A percentile compares a stretch with the other conserved stretches of the same genome.
Conservation (phyloP, 139 green algal species). For the Chlorella sp. region DNA sequence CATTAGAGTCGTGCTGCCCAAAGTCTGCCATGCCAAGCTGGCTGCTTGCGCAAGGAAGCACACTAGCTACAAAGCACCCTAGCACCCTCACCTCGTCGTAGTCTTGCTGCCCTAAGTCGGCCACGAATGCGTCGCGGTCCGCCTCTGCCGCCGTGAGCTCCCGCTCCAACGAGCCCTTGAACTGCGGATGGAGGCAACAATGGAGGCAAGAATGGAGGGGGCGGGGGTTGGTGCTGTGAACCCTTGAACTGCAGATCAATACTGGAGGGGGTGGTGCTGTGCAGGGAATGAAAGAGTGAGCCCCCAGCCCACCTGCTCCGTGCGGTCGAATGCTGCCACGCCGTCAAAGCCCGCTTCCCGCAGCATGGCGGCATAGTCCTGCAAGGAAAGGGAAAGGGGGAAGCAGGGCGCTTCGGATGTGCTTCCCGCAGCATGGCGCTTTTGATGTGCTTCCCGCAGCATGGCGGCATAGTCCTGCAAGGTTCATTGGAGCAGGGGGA, state of each 20-base stretch:
- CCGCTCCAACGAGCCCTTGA: conserved; percentile 48
- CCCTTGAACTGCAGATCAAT: neutral
- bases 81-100: neutral
- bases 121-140: conserved; percentile 48
- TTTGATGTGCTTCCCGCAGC: conserved; percentile 58
- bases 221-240: neutral
- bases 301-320: conserved; percentile 7
- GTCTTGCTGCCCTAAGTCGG: conserved; percentile 25
- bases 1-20: too few relatives aligned
- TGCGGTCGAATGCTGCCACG: conserved; percentile 25
- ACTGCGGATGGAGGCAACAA: conserved; percentile 38
- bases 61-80: neutral
- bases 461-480: conserved; percentile 57
- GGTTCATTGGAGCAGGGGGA: neutral
- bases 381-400: conserved; percentile 3
- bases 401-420: too few relatives aligned
- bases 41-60: too few relatives aligned
- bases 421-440: conserved; percentile 56
- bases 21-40: too few relatives aligned
- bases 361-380: conserved; percentile 61
- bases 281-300: neutral
- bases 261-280: neutral
- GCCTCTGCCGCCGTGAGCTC: conserved; percentile 59
- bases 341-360: conserved; percentile 68
- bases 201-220: too few relatives aligned